Percentiles rank a stretch among this genome's conserved stretches.
Evolutionary conservation across 495 filamentous ascomycete genomes (phyloP).

Genomic region (Friedmanniomyces simplex): DNA sequence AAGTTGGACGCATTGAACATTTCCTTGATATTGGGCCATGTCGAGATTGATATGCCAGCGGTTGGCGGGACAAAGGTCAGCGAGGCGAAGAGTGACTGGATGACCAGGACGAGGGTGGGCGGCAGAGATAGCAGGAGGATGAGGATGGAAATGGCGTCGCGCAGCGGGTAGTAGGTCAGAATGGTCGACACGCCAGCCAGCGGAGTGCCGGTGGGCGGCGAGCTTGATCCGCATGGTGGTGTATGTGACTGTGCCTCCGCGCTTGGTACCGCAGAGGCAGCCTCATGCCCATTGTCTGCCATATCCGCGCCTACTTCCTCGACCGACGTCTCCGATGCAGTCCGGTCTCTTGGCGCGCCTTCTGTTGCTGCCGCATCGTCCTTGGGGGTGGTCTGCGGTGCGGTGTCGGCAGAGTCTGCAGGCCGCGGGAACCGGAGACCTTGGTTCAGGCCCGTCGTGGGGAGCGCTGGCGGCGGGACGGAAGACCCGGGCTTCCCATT

Average conservation of each 20-base stretch:
- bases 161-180: slow-evolving; percentile 77
- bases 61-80: slow-evolving; percentile 84
- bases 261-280: neutral
- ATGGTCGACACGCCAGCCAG: slow-evolving; percentile 73
- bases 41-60: slow-evolving; percentile 38
- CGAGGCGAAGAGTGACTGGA: slow-evolving; percentile 87
- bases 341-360: slow-evolving; percentile 10
- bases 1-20: slow-evolving; percentile 58
- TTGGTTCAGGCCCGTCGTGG: slow-evolving; percentile 20
- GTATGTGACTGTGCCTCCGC: neutral
- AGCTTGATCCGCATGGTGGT: slow-evolving; percentile 33
- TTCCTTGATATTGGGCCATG: slow-evolving; percentile 33
- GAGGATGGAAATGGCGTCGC: slow-evolving; percentile 94
- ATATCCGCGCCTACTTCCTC: slow-evolving; percentile 15
- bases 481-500: slow-evolving; percentile 40
- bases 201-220: slow-evolving; percentile 48
- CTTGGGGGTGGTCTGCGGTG: neutral
- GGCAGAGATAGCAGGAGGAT: slow-evolving; percentile 97
- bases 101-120: slow-evolving; percentile 74
- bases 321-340: slow-evolving; percentile 9
- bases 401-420: slow-evolving; percentile 8
- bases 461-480: slow-evolving; percentile 34
- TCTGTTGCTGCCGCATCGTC: slow-evolving; percentile 13
- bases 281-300: slow-evolving; percentile 9
- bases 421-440: slow-evolving; percentile 22